Base-by-base conservation (phyloP, 139 green algal species). In the Diplosphaera chodatii region DNA sequence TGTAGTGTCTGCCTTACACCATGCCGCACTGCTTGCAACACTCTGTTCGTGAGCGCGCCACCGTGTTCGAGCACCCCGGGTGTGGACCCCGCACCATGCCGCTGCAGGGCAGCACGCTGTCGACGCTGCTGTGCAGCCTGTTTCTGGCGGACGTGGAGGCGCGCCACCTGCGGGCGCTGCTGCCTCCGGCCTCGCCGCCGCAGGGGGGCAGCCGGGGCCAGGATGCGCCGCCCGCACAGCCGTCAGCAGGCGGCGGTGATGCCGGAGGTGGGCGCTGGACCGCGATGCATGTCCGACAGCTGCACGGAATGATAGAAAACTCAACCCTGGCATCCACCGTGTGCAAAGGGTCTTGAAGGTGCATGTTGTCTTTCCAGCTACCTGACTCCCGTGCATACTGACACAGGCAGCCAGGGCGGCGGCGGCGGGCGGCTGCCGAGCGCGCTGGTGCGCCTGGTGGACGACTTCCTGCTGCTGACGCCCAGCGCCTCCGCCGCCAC, bases 131-230 rank as follows among this genome's bases (percentile, higher is more conserved):
- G 31, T 97, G 93, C 83, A 87, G 76, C 73, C 69, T 97, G 28
- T 98, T 95, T 85, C 90, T 97, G 48, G 93, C 80, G 1, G 72
- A 93, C 65, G 31, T 97, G 64, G 93, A 98, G 83, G 33, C 29
- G 15, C 30, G 34, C 1, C 75, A 88, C 64, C 79, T 96, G 71
- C 75, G 76, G 23, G 78, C 78, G 0, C 74, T 95, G 15, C 66
- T 95, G 62, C 79, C 82, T 18, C n/a, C n/a, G n/a, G n/a, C n/a
- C n/a, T 6, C 62, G 63, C 18, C 2, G n/a, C 62, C 25, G 64
- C 67, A 20, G 32, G 28, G 78, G n/a, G n/a, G n/a, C n/a, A n/a
- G n/a, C n/a, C n/a, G n/a, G 65, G 64, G 34, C 63, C 41, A n/a
- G 27, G 32, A 28, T 0, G 21, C 48, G 22, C 30, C 55, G 40